Evolutionary conservation across 2,329 filamentous ascomycete species (phyloP), one percentile per base, ranked within the genome.

Genomic region (Arthrobotrys megalospora): DNA sequence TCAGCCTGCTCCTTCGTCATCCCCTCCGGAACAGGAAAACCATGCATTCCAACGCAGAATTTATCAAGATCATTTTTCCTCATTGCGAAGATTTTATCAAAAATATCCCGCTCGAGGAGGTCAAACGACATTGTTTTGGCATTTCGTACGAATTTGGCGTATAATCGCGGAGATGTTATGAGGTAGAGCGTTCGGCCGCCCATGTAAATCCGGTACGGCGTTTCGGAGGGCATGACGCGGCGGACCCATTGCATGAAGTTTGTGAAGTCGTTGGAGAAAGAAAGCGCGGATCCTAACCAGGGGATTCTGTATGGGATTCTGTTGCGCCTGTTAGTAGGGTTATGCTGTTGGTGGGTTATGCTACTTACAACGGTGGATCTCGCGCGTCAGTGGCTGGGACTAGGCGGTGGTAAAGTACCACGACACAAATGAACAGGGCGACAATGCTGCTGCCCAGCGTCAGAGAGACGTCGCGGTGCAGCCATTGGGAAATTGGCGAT

Each of bases 121-220:
- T 76, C 72, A 12, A 76, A 76, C 5, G 72, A 76, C 64, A 76
- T 69, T 7, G 45, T 76, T 28, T 76, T 76, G 0, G 72, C 64
- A 7, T 69, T 69, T 2, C 72, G 72, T 12, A 76, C 63, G 10
- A 69, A 41, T 45, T 76, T 76, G 14, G 72, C 45, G 48, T 76
- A 76, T 4, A 76, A 32, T 7, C 72, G 72, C 34, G 72, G 72
- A 4, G 72, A 69, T 2, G 55, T 76, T 19, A 76, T 69, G 4
- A 69, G 21, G 55, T 76, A 76, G 1, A 76, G 47, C 16, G 72
- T 76, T 19, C 63, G 64, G 16, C 72, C 72, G 1, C 72, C 72
- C 36, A 65, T 21, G n/a, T 64, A 69, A 1, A 76, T 24, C 11
- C 53, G 16, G 16, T 76, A 76, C 1, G 72, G 72, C 19, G 38